Evolutionary conservation across 768 basidiomycete species (phyloP), one percentile per base, ranked within the genome.

Genomic region (Leccinum barrowsii): DNA sequence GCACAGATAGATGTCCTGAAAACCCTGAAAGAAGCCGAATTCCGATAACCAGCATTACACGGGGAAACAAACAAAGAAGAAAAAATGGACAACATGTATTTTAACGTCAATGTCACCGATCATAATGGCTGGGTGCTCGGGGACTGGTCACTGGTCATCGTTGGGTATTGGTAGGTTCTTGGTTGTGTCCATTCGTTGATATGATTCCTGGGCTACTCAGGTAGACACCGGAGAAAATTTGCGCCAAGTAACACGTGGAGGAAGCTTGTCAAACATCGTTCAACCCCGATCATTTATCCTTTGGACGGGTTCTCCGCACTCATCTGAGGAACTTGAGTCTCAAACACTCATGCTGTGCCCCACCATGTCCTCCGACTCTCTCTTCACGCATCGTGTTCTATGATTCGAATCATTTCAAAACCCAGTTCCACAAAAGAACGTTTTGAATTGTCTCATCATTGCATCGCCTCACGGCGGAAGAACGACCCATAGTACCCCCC

Each of bases 211-310:
- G 19, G 15, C 34, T 51, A 49, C 26, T 48, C 46, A 47, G 24
- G 11, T 7, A 5, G 28, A 60, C 54, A 52, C 37, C 42, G 59
- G 35, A 42, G 30, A 48, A 26, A 48, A 15, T 15, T 42, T 52
- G 37, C 21, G 52, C 44, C 24, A 21, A 34, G 13, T 17, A 59
- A 55, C 52, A 56, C 54, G 63, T 54, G 50, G 50, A 40, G 12
- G 22, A 44, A 50, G 24, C 34, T 46, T 3, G 37, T 32, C 53
- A 24, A 5, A 19, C 34, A 8, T 48, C 28, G 10, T 21, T 24
- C 26, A 13, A 32, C 28, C 19, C 28, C 15, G 48, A 50, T 59
- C 48, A 24, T 24, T 19, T 19, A 40, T 48, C 26, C 24, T 24
- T 56, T 37, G 32, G 26, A 49, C 5, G 1, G 26, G 44, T 5